Percentiles rank a stretch among this genome's conserved stretches.
These are phyloP conservation scores for Auriscalpium microsporum DNA, from an alignment of 768 basidiomycete genomes.

Conservation along the genomic window DNA sequence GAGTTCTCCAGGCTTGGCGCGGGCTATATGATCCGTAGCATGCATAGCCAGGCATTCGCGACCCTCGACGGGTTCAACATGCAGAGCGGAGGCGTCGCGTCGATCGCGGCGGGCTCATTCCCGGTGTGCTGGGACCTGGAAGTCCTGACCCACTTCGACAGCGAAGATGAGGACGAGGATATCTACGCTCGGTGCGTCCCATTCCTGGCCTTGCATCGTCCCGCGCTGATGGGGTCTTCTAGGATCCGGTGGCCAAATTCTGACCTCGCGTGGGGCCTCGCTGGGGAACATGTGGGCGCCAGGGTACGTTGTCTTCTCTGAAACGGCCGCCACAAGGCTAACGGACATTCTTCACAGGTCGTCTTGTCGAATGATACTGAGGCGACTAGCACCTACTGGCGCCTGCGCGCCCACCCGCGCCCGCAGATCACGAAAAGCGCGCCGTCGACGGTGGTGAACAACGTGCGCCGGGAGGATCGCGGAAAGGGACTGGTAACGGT, in stretches of 20 bases:
- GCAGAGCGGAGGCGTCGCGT: background rate
- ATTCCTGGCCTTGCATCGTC: background rate
- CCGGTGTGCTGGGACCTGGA: constrained; percentile 16
- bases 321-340: background rate
- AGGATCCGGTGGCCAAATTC: constrained; percentile 14
- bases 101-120: constrained; percentile 9
- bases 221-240: background rate
- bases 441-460: constrained; percentile 7
- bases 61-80: background rate
- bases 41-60: background rate
- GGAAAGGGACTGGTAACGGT: constrained; percentile 7
- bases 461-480: background rate
- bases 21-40: background rate
- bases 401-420: constrained; percentile 8
- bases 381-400: constrained; percentile 11
- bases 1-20: background rate
- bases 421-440: constrained; percentile 14
- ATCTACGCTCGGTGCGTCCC: constrained; percentile 9
- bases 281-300: constrained; percentile 7
- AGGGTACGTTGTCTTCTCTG: constrained; percentile 1
- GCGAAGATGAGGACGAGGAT: constrained; percentile 8
- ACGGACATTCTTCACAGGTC: background rate
- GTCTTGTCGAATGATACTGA: constrained; percentile 9
- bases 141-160: constrained; percentile 7
- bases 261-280: constrained; percentile 9